phyloP scores from a whole-genome alignment of 2,329 filamentous ascomycete species.

The Aspergillus ustus region DNA sequence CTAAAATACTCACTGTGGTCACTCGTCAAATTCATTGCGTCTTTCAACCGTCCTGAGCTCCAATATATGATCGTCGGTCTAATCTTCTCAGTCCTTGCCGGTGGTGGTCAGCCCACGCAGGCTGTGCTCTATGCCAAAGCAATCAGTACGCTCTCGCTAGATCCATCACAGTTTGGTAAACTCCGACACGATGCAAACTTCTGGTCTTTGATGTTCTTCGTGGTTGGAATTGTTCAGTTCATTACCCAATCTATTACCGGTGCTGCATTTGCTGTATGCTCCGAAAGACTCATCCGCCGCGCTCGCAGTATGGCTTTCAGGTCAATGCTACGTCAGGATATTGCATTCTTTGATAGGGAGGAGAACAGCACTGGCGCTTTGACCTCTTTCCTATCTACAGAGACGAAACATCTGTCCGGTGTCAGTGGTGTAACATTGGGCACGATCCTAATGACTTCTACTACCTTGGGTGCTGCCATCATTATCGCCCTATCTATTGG shows the following conservation, averaged over 20 bases:
- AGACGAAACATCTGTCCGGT: slow-evolving; percentile 86
- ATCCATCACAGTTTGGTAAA: slow-evolving; percentile 54
- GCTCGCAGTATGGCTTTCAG: slow-evolving; percentile 84
- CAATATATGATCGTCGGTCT: slow-evolving; percentile 74
- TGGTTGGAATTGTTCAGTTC: slow-evolving; percentile 77
- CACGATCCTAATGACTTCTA: slow-evolving; percentile 78
- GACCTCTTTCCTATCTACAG: slow-evolving; percentile 85
- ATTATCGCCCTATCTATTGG: slow-evolving; percentile 73
- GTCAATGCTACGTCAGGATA: slow-evolving; percentile 87
- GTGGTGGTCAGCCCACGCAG: slow-evolving; percentile 76
- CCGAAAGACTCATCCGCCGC: slow-evolving; percentile 82
- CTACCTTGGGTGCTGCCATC: slow-evolving; percentile 78
- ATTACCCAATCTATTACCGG: slow-evolving; percentile 72
- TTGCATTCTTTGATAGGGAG: slow-evolving; percentile 86
- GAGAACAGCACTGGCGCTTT: slow-evolving; percentile 88
- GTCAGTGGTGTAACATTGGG: slow-evolving; percentile 86
- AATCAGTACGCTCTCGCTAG: slow-evolving; percentile 72
- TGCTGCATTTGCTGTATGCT: slow-evolving; percentile 78
- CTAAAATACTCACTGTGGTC: slow-evolving; percentile 72
- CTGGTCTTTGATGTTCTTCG: slow-evolving; percentile 87
- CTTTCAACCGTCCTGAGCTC: slow-evolving; percentile 78
- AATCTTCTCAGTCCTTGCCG: slow-evolving; percentile 74
- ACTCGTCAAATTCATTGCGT: slow-evolving; percentile 76
- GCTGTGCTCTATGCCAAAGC: slow-evolving; percentile 88
- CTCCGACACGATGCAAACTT: slow-evolving; percentile 77